Base-by-base conservation (phyloP, 139 green algal species). In the Chlamydomonas sp. region DNA sequence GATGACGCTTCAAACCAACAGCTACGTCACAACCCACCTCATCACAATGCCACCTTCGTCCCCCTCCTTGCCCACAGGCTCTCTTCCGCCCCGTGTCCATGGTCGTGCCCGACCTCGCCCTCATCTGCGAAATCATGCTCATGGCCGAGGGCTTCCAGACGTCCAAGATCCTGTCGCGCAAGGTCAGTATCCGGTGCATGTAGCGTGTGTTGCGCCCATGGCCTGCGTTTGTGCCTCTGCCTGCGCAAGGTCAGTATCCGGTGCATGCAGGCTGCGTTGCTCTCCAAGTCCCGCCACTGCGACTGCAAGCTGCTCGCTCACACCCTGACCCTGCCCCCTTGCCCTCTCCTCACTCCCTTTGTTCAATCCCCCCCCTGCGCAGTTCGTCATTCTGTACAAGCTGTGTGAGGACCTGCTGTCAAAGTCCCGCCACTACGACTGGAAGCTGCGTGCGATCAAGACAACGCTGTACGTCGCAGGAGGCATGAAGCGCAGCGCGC, bases 251-350 rank as follows among this genome's bases (percentile, higher is more conserved):
- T n/a, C n/a, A n/a, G n/a, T n/a, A n/a, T n/a, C n/a, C n/a, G n/a
- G n/a, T n/a, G n/a, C n/a, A n/a, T n/a, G n/a, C n/a, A n/a, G n/a
- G n/a, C n/a, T n/a, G n/a, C n/a, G n/a, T n/a, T 97, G 76, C 89
- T 97, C 48, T 91, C 81, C 65, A 93, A 93, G 63, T 70, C 48
- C 26, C 73, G 80, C 60, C 91, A 97, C 78, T 97, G 96, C 72
- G 91, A 97, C 79, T 97, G 91, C 91, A 96, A 96, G 85, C 83
- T 97, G 81, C 85, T 91, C 50, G 91, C 91, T n/a, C 96, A 96
- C 83, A 97, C 96, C 81, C 96, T 91, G 37, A 97, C 91, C 20
- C 85, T 97, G 43, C n/a, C n/a, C n/a, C n/a, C n/a, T n/a, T n/a
- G n/a, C n/a, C n/a, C n/a, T n/a, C n/a, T n/a, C n/a, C n/a, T n/a